Evolutionary conservation across 345 rosid species (phyloP).

Genomic region (Ceriops tagal): DNA sequence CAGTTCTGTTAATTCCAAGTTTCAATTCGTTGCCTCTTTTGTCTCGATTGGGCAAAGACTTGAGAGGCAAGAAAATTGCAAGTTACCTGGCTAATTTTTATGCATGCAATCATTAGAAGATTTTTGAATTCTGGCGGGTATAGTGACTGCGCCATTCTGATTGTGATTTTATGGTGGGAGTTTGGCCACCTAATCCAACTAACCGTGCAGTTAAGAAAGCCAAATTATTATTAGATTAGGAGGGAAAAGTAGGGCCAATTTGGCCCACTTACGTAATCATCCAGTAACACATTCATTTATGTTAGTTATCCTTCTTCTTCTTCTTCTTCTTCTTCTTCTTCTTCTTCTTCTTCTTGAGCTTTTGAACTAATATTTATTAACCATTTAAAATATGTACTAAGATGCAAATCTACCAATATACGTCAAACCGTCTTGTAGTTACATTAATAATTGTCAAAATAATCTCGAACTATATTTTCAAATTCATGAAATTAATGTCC

Average conservation of each 20-base stretch:
- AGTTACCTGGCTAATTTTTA: background rate
- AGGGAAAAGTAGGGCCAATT: background rate
- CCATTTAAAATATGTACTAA: too few species aligned
- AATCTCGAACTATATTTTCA: too few species aligned
- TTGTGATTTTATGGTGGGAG: constrained; percentile 18
- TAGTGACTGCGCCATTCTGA: constrained; percentile 8
- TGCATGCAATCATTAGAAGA: background rate
- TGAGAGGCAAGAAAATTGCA: background rate
- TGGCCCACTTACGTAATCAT: background rate
- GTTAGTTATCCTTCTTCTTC: too few species aligned
- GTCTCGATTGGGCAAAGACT: constrained; percentile 13
- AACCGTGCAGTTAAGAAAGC: background rate
- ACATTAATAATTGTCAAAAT: too few species aligned
- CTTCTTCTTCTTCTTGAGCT: too few species aligned
- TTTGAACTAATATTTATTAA: too few species aligned
- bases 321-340: too few species aligned
- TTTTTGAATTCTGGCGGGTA: constrained; percentile 41
- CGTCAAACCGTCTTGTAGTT: too few species aligned
- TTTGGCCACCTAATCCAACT: constrained; percentile 39
- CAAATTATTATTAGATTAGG: too few species aligned
- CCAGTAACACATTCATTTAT: too few species aligned
- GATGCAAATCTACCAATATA: too few species aligned
- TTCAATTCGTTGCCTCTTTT: background rate
- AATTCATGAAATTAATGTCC: too few species aligned
- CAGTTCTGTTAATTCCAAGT: background rate